Evolutionary conservation across 768 basidiomycete genomes (phyloP), one percentile per base, ranked within the genome.

Genomic region (Dioszegia aurantiaca): DNA sequence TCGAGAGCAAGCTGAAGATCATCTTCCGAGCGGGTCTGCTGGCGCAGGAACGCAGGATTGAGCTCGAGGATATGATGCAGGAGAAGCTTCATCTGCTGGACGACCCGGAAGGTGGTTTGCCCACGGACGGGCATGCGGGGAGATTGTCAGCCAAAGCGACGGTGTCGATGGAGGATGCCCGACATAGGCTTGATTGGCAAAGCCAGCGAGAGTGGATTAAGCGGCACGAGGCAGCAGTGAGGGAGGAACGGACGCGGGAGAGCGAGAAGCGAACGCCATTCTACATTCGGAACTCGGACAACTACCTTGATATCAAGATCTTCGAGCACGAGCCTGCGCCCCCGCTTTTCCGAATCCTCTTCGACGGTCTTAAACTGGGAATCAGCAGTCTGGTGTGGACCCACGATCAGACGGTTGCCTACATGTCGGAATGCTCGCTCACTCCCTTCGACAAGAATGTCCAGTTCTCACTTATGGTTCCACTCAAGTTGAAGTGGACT

Each of bases 31-130:
- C 84, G 46, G 91, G 90, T 0, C 77, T 82, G 36, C 83, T 84
- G 37, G 91, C 90, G 46, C 85, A 86, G 39, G 82, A 81, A 51
- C 81, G 83, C 14, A 80, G 92, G 28, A 75, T 85, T 43, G 87
- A 85, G 48, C 83, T 90, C 0, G 87, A 91, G 56, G 84, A 86
- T 30, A 89, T 88, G 1, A 94, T 94, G 73, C 78, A 85, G 5
- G 92, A 91, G 72, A 86, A 86, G 16, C 81, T 82, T n/a, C 82
- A 84, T 5, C 45, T n/a, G 17, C 17, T 41, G 41, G 40, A 21
- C 9, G 40, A 42, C 14, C 46, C 58, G 12, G 56, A 47, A 12
- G 59, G 53, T 21, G 54, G 39, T 24, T 40, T 31, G 12, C 26
- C 14, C 33, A 33, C 14, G 33, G 33, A n/a, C n/a, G n/a, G n/a